Conservation (phyloP, 352 stramenopile genomes). For the Phytophthora nicotianae region DNA sequence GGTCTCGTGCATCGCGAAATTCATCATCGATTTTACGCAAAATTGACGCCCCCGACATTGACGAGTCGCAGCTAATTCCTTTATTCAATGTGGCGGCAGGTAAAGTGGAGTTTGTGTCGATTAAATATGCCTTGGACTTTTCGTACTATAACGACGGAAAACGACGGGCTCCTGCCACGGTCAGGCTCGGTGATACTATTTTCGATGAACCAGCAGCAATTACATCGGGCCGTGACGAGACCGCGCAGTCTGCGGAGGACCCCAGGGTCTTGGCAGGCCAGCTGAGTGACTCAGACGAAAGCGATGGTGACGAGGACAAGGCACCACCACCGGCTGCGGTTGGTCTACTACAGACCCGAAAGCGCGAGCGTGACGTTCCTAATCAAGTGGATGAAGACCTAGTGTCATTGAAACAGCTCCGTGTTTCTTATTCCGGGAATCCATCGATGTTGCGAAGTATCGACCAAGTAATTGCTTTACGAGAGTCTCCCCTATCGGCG, state of each 20-base stretch:
- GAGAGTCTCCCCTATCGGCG: background rate
- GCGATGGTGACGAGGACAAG: background rate
- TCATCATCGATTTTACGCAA: background rate
- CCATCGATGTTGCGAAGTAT: constrained; percentile 6
- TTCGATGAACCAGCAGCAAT: constrained; percentile 1
- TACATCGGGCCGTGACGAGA: background rate
- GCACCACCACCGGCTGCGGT: too few relatives aligned
- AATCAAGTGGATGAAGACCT: background rate
- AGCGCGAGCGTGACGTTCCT: background rate
- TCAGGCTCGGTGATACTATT: constrained; percentile 1
- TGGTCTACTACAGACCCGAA: too few relatives aligned
- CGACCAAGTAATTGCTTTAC: background rate
- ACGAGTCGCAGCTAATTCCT: constrained; percentile 2
- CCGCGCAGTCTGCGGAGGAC: background rate
- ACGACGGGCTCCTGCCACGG: background rate
- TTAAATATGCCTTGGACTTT: constrained; percentile 13
- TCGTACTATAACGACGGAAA: background rate
- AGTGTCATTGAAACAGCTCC: background rate
- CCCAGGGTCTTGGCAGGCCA: background rate
- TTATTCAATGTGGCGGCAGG: background rate
- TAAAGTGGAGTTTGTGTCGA: background rate
- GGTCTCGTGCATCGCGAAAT: background rate
- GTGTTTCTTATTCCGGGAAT: background rate
- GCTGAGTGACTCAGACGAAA: constrained; percentile 12
- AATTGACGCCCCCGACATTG: background rate